These are phyloP conservation scores for Sergeia podlipaevii DNA, from an alignment of 208 protist species.

Conservation along the genomic window DNA sequence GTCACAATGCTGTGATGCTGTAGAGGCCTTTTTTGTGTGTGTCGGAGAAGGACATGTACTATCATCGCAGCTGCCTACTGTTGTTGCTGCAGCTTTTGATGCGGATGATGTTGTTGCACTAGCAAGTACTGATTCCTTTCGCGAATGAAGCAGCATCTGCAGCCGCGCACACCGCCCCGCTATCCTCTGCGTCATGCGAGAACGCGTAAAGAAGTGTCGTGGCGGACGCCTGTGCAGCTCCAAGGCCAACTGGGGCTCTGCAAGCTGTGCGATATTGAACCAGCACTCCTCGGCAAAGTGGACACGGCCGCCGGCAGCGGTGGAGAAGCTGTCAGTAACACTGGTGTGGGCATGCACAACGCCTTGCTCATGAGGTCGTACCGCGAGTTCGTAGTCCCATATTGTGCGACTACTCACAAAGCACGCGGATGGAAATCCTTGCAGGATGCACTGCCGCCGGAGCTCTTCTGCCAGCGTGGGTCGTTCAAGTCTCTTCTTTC, in stretches of 20 bases:
- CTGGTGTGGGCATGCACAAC: conserved; percentile 10
- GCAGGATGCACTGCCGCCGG: conserved; percentile 33
- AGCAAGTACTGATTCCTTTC: no score
- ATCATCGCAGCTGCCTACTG: no score
- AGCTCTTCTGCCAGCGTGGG: conserved; percentile 8
- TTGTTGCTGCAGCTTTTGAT: no score
- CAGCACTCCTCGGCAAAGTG: conserved; percentile 36
- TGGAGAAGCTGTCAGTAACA: conserved; percentile 8
- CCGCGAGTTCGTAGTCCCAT: conserved; percentile 11
- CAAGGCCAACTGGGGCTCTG: conserved; percentile 35
- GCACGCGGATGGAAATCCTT: conserved; percentile 25
- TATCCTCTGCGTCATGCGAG: conserved; percentile 10
- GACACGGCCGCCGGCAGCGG: conserved; percentile 1
- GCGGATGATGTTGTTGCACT: no score
- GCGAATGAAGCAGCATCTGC: conserved; percentile 22
- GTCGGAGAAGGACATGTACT: no score
- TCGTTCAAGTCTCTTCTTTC: not conserved
- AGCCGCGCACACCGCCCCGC: conserved; percentile 40
- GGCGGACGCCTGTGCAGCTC: conserved; percentile 40
- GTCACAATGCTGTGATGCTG: no score
- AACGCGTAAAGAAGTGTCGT: conserved; percentile 33
- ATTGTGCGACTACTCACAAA: conserved; percentile 30
- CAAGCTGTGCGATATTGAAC: conserved; percentile 75
- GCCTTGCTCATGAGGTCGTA: conserved; percentile 21
- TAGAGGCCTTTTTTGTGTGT: no score